Evolutionary conservation across 768 basidiomycete species (phyloP), one percentile per base, ranked within the genome.

Genomic region (Lactarius vividus): DNA sequence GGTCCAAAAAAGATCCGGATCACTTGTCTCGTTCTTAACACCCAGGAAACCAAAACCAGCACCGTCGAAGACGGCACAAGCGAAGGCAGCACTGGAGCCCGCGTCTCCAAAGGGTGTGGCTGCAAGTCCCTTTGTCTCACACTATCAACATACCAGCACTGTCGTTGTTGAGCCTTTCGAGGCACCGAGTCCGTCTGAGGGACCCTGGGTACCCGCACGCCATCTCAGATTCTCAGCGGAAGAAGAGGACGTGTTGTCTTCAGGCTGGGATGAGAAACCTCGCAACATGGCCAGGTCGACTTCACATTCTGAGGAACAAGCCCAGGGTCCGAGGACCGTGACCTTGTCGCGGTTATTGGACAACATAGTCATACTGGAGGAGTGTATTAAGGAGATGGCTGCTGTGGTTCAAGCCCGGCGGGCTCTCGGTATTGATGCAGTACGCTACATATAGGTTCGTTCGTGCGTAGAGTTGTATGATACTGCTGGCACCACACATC

Each of bases 341-440:
- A 93, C 91, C 9, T 79, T 98, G 60, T 94, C 92, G 54, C 87
- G 84, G 68, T 75, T 98, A 62, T 78, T 98, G 74, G 96, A 98
- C 74, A 98, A 98, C 73, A 89, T 96, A 35, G 94, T 98, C 35
- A 88, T 98, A 46, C 74, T 98, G 68, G 96, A 98, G 76, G 96
- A 98, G 76, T 90, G 88, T 67, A 89, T 98, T 73, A 98, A 98
- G 78, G 96, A 98, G 75, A 79, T 95, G 39, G 86, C 87, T 16
- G 91, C 92, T 16, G 88, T 94, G 69, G 84, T 95, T 59, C 88
- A 92, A 76, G 92, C 91, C 18, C 80, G 94, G 65, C 80, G 91
- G 67, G 88, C 87, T 76, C 76, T 96, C 61, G 94, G 94, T 10
- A 90, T 96, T 67, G 94, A 96, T 77, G 81, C 86, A 28, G 76